A percentile compares a stretch with the other conserved stretches of the same genome.
Conservation (phyloP, 345 rosid species). For the Bruguiera parviflora region DNA sequence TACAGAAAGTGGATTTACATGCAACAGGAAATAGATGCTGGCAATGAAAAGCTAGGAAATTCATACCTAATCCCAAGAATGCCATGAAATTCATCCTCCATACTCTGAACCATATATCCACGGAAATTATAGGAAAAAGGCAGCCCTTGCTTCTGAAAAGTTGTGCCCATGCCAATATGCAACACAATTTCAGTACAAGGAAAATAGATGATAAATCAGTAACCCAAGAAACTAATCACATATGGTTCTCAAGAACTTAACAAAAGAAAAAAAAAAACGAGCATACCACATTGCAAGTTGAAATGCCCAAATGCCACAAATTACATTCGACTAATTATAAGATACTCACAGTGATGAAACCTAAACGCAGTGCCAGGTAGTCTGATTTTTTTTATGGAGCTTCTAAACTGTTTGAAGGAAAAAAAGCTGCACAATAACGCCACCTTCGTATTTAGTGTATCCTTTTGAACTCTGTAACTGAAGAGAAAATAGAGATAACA, state of each 20-base stretch:
- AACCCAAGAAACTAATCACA: no score
- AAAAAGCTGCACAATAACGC: constrained; percentile 61
- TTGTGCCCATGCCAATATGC: background rate
- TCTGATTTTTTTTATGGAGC: constrained; percentile 72
- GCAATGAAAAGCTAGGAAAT: background rate
- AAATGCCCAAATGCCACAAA: background rate
- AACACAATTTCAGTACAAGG: no score
- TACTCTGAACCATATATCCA: constrained; percentile 85
- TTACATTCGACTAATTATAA: background rate
- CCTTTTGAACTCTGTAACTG: no score
- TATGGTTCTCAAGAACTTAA: background rate
- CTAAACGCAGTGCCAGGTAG: constrained; percentile 79
- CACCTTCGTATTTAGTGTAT: background rate
- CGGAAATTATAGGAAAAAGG: constrained; percentile 86
- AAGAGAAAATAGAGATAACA: no score
- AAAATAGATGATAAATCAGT: no score
- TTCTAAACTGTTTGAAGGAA: constrained; percentile 75
- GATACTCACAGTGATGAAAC: constrained; percentile 75
- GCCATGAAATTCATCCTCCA: constrained; percentile 99
- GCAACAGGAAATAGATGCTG: no score
- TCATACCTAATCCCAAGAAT: constrained; percentile 80
- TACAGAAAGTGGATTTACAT: no score
- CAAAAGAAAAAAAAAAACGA: background rate
- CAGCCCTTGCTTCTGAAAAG: constrained; percentile 75
- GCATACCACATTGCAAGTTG: background rate